Base-by-base conservation (phyloP, 2,329 filamentous ascomycete species). In the Sporothrix humicola region DNA sequence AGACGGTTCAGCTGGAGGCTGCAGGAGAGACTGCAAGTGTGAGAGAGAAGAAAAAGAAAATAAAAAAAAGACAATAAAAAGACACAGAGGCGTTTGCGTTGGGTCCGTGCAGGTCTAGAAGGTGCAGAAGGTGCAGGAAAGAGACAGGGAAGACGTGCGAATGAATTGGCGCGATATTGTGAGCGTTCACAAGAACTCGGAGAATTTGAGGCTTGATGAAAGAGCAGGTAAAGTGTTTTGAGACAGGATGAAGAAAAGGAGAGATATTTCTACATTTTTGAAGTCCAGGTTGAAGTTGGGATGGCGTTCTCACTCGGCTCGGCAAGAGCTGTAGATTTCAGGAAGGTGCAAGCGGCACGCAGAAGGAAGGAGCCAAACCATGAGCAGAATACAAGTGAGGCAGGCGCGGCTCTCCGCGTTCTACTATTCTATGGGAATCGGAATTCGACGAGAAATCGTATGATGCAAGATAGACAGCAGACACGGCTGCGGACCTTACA, bases 271-370 rank as follows among this genome's bases (percentile, higher is more conserved):
- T 31, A 17, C 7, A 2, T 68, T 52, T 31, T 52, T 52, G 20
- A 50, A 1, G 12, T 23, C 65, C 10, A 17, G 6, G 46, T 68
- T 20, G 65, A 50, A 1, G 31, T 37, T n/a, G 13, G 65, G 26
- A 20, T 54, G 66, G 10, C 48, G 46, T 42, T 42, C n/a, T 17
- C 20, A 13, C n/a, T 48, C 31, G 68, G 52, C 37, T 59, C 31
- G 68, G 52, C 37, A 46, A 59, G 69, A 69, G 66, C 66, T 56
- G 66, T 61, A 31, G 46, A n/a, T 17, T 23, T 48, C 13, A 61
- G 71, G 48, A 46, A 66, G 46, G 59, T 56, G 58, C 71, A 72
- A 66, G 71, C 71, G 71, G 58, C 31, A 59, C 46, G 44, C 46
- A 23, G 17, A 65, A 31, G 56, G 69, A 50, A 50, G 69, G 44